These are phyloP conservation scores for Termitomyces sp. DNA, from an alignment of 768 basidiomycete genomes.

Conservation along the genomic window DNA sequence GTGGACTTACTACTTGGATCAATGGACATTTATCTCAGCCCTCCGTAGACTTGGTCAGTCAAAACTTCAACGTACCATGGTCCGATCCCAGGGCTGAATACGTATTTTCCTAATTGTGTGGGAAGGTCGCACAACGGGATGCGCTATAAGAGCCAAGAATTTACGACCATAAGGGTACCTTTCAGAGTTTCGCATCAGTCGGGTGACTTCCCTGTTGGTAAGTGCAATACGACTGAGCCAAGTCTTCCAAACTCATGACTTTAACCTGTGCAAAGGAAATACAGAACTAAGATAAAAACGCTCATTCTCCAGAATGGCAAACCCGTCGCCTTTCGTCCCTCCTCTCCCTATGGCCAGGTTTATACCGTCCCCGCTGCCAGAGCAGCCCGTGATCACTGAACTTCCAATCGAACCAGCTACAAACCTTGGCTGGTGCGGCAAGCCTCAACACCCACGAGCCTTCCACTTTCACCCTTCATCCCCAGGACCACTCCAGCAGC, in stretches of 20 bases:
- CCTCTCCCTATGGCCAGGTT: background rate
- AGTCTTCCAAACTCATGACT: background rate
- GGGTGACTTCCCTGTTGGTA: background rate
- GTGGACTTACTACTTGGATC: background rate
- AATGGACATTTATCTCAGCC: background rate
- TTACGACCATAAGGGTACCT: background rate
- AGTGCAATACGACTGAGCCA: background rate
- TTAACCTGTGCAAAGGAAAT: background rate
- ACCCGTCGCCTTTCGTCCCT: constrained; percentile 1
- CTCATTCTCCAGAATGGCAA: background rate
- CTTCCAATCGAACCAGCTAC: background rate
- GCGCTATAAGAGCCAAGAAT: background rate
- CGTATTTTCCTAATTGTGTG: background rate
- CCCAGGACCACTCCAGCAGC: background rate
- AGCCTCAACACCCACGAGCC: background rate
- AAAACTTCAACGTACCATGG: background rate
- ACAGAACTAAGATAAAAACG: background rate
- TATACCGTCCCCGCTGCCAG: background rate
- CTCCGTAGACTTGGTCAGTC: background rate
- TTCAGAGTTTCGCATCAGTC: too few species aligned
- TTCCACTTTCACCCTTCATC: background rate
- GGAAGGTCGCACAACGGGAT: background rate
- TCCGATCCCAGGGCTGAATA: background rate
- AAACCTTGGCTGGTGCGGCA: background rate
- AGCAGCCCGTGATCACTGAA: constrained; percentile 3